Conservation (phyloP, 805 yeast species). For the Yamadazyma nakazawae region DNA sequence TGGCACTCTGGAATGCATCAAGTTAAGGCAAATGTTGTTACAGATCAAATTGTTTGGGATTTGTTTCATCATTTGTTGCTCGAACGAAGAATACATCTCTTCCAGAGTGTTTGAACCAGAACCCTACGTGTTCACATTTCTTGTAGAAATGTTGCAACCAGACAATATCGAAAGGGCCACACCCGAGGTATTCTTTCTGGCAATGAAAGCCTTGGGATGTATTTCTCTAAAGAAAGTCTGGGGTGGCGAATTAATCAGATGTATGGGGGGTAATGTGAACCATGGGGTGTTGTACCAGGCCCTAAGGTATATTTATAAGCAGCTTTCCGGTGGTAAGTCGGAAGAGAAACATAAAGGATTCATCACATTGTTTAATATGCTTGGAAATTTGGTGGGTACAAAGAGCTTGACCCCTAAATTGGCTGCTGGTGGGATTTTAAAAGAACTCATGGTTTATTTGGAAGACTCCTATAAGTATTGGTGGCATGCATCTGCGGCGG, state of each 20-base stretch:
- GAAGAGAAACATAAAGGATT: conserved; percentile 41
- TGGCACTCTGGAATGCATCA: conserved; percentile 49
- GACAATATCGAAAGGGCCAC: conserved; percentile 50
- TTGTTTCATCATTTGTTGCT: conserved; percentile 58
- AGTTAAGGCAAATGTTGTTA: conserved; percentile 56
- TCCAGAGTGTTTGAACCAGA: conserved; percentile 69
- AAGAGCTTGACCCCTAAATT: conserved; percentile 54
- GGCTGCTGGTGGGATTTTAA: conserved; percentile 72
- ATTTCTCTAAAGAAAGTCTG: conserved; percentile 65
- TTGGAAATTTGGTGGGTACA: conserved; percentile 59
- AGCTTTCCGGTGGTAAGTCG: conserved; percentile 36
- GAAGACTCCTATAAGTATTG: conserved; percentile 48
- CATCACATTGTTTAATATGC: conserved; percentile 54
- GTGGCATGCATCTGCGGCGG: conserved; percentile 60
- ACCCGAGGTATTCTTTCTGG: conserved; percentile 51
- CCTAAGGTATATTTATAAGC: conserved; percentile 58
- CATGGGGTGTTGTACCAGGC: conserved; percentile 81
- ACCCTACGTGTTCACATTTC: conserved; percentile 60
- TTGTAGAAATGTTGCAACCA: conserved; percentile 72
- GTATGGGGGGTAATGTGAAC: conserved; percentile 79
- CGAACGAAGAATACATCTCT: conserved; percentile 55
- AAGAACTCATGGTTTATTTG: conserved; percentile 61
- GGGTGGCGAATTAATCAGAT: conserved; percentile 73
- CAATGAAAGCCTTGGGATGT: conserved; percentile 65
- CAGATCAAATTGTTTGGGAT: conserved; percentile 64